Evolutionary conservation across 208 protist species (phyloP).

Genomic region (Trichomonas vaginalis): DNA sequence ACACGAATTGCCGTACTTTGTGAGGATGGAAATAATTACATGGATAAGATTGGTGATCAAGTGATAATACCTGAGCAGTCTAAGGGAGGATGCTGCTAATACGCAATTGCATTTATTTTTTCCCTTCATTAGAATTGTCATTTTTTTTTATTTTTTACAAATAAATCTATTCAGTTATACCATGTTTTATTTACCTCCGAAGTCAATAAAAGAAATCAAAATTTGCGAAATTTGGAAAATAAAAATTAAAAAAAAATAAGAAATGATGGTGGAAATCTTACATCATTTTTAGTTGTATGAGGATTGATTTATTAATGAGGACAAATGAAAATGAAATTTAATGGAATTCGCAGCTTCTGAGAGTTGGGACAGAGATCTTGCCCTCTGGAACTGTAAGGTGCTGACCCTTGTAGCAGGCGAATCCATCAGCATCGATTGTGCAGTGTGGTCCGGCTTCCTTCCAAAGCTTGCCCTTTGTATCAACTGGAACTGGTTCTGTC

Average conservation of each 20-base stretch:
- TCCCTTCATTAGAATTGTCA: no score
- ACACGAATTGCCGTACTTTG: not conserved
- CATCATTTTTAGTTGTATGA: no score
- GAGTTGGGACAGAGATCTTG: not conserved
- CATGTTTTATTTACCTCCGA: no score
- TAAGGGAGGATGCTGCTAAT: not conserved
- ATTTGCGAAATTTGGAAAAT: no score
- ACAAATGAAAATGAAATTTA: not conserved
- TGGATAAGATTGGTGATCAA: not conserved
- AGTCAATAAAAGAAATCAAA: no score
- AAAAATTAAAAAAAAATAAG: no score
- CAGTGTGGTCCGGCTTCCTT: not conserved
- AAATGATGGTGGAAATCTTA: no score
- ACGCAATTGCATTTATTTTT: no score
- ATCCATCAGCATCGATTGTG: not conserved
- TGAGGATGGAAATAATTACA: not conserved
- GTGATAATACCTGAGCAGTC: not conserved
- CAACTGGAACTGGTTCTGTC: not conserved
- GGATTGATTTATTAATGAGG: no score
- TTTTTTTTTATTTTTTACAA: no score
- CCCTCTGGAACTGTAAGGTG: not conserved
- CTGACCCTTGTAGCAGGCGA: not conserved
- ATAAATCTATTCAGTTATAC: no score
- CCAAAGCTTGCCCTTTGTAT: not conserved
- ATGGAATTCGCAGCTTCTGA: constrained; percentile 5